phyloP scores from a whole-genome alignment of 176 grass and related monocot genomes.

The Cymbopogon citratus region DNA sequence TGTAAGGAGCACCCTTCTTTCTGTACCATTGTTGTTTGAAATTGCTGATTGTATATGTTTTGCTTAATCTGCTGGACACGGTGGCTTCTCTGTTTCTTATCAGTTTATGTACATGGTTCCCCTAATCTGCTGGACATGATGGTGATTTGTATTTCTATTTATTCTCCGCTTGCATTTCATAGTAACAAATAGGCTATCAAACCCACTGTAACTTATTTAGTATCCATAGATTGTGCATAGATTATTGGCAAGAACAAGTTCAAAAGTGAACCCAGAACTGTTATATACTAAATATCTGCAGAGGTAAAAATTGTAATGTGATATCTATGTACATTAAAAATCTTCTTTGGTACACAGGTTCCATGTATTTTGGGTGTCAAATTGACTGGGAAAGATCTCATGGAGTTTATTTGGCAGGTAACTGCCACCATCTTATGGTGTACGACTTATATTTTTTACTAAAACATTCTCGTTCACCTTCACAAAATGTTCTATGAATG shows the following conservation, averaged over 20 bases:
- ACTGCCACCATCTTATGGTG: neutral
- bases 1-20: slow-evolving; percentile 47
- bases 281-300: neutral
- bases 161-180: neutral
- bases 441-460: neutral
- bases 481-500: neutral
- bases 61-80: neutral
- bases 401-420: slow-evolving; percentile 92
- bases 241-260: neutral
- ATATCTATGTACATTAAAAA: neutral
- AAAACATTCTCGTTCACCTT: neutral
- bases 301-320: neutral
- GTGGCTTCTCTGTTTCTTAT: neutral
- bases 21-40: slow-evolving; percentile 28
- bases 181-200: neutral
- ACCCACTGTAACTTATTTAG: neutral
- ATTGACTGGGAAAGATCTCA: slow-evolving; percentile 83
- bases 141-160: neutral
- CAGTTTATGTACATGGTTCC: neutral
- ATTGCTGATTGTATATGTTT: slow-evolving; percentile 8
- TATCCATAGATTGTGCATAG: neutral
- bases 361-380: slow-evolving; percentile 91
- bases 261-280: neutral
- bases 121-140: slow-evolving; percentile 1
- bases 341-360: slow-evolving; percentile 54